phyloP scores from a whole-genome alignment of 2,329 filamentous ascomycete genomes.

The Teratosphaeria pseudoeucalypti region DNA sequence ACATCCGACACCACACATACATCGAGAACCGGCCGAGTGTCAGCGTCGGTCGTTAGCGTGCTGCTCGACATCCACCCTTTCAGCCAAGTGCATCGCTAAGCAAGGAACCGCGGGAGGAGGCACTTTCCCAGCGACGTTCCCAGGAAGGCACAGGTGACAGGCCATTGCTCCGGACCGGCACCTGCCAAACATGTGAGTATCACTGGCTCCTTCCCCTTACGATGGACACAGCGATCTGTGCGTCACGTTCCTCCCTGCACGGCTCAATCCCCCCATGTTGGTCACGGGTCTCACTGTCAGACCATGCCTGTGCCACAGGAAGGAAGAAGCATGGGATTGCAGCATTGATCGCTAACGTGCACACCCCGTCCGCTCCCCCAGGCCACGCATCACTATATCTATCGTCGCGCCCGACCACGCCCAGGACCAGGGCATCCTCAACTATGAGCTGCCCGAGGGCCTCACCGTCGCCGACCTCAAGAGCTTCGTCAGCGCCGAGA shows the following conservation, averaged over 20 bases:
- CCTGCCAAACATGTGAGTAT: slow-evolving; percentile 15
- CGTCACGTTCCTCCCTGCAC: neutral
- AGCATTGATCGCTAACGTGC: neutral
- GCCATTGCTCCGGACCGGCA: slow-evolving; percentile 8
- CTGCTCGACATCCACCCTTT: neutral
- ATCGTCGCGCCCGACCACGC: slow-evolving; percentile 63
- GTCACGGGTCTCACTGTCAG: slow-evolving; percentile 19
- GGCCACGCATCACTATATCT: slow-evolving; percentile 74
- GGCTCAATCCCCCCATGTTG: neutral
- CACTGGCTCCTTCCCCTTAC: neutral
- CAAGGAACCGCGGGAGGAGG: neutral
- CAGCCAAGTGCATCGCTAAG: neutral
- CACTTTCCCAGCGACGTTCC: neutral
- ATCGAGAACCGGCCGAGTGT: neutral
- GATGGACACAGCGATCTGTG: neutral
- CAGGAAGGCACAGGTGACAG: neutral
- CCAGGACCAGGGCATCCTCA: slow-evolving; percentile 63
- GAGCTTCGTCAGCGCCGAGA: slow-evolving; percentile 77
- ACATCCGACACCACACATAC: neutral
- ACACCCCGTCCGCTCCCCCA: slow-evolving; percentile 27
- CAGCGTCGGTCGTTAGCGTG: neutral
- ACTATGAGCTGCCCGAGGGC: slow-evolving; percentile 69
- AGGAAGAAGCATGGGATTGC: too few species aligned
- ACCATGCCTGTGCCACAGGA: slow-evolving; percentile 14
- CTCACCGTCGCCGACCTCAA: slow-evolving; percentile 80